phyloP scores from a whole-genome alignment of 495 filamentous ascomycete genomes.

The Sabuloglossum arenarium region DNA sequence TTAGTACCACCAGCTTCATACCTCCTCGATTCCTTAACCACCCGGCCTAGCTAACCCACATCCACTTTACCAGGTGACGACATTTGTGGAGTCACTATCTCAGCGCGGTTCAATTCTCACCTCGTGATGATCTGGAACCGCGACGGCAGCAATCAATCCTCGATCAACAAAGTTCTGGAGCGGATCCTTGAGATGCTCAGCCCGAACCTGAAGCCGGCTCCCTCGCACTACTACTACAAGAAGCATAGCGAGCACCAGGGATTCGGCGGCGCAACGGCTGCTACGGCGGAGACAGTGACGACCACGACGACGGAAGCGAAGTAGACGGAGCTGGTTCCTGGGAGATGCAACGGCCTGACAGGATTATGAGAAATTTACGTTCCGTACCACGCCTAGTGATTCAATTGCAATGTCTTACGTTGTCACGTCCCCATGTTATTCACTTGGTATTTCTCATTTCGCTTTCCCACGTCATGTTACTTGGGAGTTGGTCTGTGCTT shows the following conservation, averaged over 20 bases:
- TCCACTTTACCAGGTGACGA: conserved; percentile 38
- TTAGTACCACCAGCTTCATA: conserved; percentile 16
- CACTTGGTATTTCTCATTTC: too few species aligned
- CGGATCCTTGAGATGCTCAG: conserved; percentile 49
- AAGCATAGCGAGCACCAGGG: conserved; percentile 36
- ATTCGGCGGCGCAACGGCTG: conserved; percentile 22
- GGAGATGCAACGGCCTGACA: too few species aligned
- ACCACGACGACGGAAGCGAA: background rate
- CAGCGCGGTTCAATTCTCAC: conserved; percentile 54
- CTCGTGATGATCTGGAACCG: conserved; percentile 81
- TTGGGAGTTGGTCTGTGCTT: too few species aligned
- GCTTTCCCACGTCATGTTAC: too few species aligned
- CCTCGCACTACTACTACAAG: conserved; percentile 49
- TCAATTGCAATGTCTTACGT: too few species aligned
- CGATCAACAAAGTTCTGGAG: conserved; percentile 45
- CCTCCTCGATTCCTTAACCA: background rate
- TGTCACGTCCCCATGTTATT: too few species aligned
- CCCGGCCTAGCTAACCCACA: background rate
- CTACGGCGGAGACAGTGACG: background rate
- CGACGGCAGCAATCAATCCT: conserved; percentile 45
- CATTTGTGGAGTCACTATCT: conserved; percentile 52
- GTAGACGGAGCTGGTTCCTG: too few species aligned
- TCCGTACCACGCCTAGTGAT: too few species aligned
- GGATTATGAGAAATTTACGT: too few species aligned
- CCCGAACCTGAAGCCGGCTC: conserved; percentile 41